Percentiles rank a stretch among this genome's conserved stretches.
phyloP scores from a whole-genome alignment of 2,329 filamentous ascomycete species.

The Dactylellina sp. region DNA sequence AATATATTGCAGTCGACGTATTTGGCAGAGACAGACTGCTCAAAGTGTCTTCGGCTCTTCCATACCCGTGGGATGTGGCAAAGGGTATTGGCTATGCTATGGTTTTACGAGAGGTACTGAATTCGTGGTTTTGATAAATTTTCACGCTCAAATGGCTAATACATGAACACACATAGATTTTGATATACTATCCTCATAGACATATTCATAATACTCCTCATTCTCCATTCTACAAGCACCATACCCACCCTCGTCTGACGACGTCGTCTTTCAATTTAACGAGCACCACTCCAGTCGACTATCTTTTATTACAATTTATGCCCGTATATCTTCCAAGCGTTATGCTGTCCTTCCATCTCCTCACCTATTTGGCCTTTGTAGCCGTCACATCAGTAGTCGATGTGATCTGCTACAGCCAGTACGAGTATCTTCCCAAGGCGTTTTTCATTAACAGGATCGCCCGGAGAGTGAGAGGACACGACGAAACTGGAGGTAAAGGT shows the following conservation, averaged over 20 bases:
- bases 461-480: slow-evolving; percentile 69
- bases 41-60: slow-evolving; percentile 71
- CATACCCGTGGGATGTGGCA: slow-evolving; percentile 72
- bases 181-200: slow-evolving; percentile 81
- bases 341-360: slow-evolving; percentile 75
- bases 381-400: slow-evolving; percentile 75
- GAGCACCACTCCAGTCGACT: slow-evolving; percentile 76
- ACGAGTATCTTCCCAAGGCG: slow-evolving; percentile 70
- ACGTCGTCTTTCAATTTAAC: slow-evolving; percentile 74
- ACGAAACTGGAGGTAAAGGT: slow-evolving; percentile 69
- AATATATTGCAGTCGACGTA: slow-evolving; percentile 69
- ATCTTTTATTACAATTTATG: slow-evolving; percentile 73
- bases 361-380: slow-evolving; percentile 77
- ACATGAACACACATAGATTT: slow-evolving; percentile 64
- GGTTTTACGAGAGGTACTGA: slow-evolving; percentile 70
- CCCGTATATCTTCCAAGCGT: slow-evolving; percentile 75
- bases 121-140: neutral
- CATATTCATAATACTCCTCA: slow-evolving; percentile 68
- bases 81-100: slow-evolving; percentile 70
- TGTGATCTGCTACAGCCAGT: slow-evolving; percentile 75
- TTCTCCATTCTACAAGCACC: slow-evolving; percentile 65
- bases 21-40: slow-evolving; percentile 70
- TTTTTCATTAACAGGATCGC: slow-evolving; percentile 70
- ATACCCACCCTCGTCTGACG: slow-evolving; percentile 69
- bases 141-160: neutral